Percentiles rank a stretch among this genome's conserved stretches.
Conservation (phyloP, 2,329 filamentous ascomycete genomes). For the Penicillium sp. region DNA sequence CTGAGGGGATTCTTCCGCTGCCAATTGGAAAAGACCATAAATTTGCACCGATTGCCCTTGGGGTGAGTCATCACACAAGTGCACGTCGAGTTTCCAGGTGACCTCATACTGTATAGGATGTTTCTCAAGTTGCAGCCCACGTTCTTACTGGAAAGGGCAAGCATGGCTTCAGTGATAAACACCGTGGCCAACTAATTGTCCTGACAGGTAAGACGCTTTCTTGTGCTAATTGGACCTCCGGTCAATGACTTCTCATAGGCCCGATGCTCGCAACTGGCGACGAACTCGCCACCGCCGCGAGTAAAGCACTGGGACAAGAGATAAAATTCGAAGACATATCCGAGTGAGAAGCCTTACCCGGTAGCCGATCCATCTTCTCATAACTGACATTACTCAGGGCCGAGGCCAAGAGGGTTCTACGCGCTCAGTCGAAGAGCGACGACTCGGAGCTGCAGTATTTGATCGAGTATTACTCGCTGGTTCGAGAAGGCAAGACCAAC, state of each 20-base stretch:
- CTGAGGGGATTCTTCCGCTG: conserved; percentile 48
- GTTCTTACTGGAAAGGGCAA: conserved; percentile 52
- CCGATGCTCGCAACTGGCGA: conserved; percentile 51
- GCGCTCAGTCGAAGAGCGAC: conserved; percentile 39
- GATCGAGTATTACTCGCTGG: conserved; percentile 56
- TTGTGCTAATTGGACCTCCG: neutral
- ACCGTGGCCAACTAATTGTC: conserved; percentile 56
- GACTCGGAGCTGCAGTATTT: conserved; percentile 50
- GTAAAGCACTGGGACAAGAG: conserved; percentile 45
- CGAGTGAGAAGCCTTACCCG: conserved; percentile 33
- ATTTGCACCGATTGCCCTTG: conserved; percentile 53
- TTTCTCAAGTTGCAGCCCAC: conserved; percentile 52
- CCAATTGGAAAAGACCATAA: conserved; percentile 53
- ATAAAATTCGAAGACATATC: conserved; percentile 52
- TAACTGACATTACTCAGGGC: conserved; percentile 9
- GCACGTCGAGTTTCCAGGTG: neutral
- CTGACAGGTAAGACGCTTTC: conserved; percentile 44
- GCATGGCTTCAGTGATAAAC: conserved; percentile 53
- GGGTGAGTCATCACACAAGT: conserved; percentile 33
- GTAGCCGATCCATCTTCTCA: no score
- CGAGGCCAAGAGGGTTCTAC: conserved; percentile 41
- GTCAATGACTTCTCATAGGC: conserved; percentile 29
- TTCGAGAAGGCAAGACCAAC: conserved; percentile 57
- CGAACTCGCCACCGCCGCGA: conserved; percentile 51
- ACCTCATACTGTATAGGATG: conserved; percentile 37